These are phyloP conservation scores for Candida nonsorbophila DNA, from an alignment of 805 yeast species.

Conservation along the genomic window DNA sequence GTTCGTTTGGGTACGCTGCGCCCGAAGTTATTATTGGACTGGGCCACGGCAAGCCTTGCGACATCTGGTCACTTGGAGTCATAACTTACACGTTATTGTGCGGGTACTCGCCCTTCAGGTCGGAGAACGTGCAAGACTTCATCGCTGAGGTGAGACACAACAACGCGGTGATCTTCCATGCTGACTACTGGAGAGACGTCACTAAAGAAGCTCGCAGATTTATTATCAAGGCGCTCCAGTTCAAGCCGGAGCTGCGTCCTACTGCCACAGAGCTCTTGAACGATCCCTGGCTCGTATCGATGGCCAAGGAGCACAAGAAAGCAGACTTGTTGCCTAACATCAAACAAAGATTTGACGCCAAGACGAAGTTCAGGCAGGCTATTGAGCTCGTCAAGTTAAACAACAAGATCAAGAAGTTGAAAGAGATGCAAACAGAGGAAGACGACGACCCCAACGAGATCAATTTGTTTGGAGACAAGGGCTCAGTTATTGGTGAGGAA, in stretches of 20 bases:
- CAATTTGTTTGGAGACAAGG: conserved; percentile 33
- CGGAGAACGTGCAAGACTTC: conserved; percentile 79
- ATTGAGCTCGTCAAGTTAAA: conserved; percentile 78
- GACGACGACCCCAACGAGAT: conserved; percentile 51
- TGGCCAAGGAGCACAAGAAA: conserved; percentile 44
- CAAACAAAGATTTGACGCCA: conserved; percentile 78
- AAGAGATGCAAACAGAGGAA: conserved; percentile 52
- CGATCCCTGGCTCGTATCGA: conserved; percentile 65
- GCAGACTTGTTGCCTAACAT: conserved; percentile 78
- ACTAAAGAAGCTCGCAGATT: conserved; percentile 78
- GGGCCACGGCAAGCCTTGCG: conserved; percentile 96
- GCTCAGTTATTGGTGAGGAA: conserved; percentile 11
- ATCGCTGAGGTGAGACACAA: conserved; percentile 68
- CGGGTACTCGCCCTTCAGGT: conserved; percentile 88
- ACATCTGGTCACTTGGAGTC: conserved; percentile 93
- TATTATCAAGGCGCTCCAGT: conserved; percentile 63
- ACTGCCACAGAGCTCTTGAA: conserved; percentile 58
- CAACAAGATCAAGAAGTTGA: conserved; percentile 70
- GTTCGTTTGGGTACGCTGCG: conserved; percentile 95
- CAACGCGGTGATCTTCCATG: conserved; percentile 79
- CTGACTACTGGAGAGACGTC: conserved; percentile 79
- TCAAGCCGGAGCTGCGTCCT: conserved; percentile 63
- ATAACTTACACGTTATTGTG: conserved; percentile 85
- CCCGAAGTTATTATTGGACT: conserved; percentile 80
- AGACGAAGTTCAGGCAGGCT: conserved; percentile 77